A percentile compares a stretch with the other conserved stretches of the same genome.
These are phyloP conservation scores for Cubamyces sp. DNA, from an alignment of 768 basidiomycete genomes.

Conservation along the genomic window DNA sequence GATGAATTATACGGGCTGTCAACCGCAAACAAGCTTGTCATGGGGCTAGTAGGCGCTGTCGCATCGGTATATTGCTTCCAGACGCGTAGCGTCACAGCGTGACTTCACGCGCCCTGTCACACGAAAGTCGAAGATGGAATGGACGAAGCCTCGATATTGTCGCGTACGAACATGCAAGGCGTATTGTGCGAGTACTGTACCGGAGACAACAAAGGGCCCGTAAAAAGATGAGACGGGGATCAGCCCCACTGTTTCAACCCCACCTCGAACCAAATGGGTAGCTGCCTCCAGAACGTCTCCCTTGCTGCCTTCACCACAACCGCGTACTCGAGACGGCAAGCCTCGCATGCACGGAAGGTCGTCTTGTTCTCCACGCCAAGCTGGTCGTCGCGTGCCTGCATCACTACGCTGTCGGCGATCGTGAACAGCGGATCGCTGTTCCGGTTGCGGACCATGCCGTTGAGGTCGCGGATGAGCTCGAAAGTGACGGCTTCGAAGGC, in stretches of 20 bases:
- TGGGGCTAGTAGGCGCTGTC: no score
- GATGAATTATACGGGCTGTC: no score
- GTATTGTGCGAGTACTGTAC: background rate
- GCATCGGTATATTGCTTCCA: no score
- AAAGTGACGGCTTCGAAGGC: slow-evolving; percentile 78
- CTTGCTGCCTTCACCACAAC: slow-evolving; percentile 60
- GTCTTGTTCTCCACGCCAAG: slow-evolving; percentile 46
- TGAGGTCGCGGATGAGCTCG: slow-evolving; percentile 73
- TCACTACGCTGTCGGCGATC: slow-evolving; percentile 65
- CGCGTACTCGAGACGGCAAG: slow-evolving; percentile 64
- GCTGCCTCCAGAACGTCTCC: slow-evolving; percentile 64
- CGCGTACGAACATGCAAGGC: background rate
- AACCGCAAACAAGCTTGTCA: no score
- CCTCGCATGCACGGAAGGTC: slow-evolving; percentile 63
- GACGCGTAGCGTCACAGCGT: slow-evolving; percentile 21
- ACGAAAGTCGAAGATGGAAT: background rate
- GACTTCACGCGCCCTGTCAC: slow-evolving; percentile 20
- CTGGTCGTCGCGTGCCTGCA: slow-evolving; percentile 60
- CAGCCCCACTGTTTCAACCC: slow-evolving; percentile 45
- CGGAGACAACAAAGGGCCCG: background rate
- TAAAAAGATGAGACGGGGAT: background rate
- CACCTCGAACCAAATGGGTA: slow-evolving; percentile 70
- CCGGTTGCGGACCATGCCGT: slow-evolving; percentile 66
- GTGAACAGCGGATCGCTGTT: slow-evolving; percentile 74
- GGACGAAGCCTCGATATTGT: background rate